Evolutionary conservation across 495 filamentous ascomycete genomes (phyloP).

Genomic region (Penicillium canescens): DNA sequence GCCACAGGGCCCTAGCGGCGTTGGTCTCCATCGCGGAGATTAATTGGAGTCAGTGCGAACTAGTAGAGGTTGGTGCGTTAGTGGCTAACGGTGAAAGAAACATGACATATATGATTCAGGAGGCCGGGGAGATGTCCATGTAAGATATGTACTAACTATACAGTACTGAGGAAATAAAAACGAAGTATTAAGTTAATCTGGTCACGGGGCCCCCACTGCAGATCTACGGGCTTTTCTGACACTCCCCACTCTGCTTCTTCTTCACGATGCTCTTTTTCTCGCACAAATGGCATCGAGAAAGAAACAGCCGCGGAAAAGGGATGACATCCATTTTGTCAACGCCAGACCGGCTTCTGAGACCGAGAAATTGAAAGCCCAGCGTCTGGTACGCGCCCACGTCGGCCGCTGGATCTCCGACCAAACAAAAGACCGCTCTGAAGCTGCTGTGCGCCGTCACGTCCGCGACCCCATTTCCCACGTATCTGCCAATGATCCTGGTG

Average conservation of each 20-base stretch:
- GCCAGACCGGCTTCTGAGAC: slow-evolving; percentile 37
- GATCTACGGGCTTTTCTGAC: not conserved
- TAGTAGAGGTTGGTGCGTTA: too few species aligned
- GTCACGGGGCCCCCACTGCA: not conserved
- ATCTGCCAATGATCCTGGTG: not conserved
- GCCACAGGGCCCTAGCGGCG: too few species aligned
- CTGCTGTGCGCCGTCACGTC: not conserved
- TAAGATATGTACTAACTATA: too few species aligned
- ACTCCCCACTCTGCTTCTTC: not conserved
- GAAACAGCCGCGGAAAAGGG: slow-evolving; percentile 25
- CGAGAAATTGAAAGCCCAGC: slow-evolving; percentile 32
- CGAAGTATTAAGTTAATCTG: too few species aligned
- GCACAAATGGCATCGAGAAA: slow-evolving; percentile 28
- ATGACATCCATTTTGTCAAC: slow-evolving; percentile 42
- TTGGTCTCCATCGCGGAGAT: too few species aligned
- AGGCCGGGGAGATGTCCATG: too few species aligned
- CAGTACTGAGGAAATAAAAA: too few species aligned
- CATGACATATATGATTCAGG: too few species aligned
- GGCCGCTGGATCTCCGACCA: slow-evolving; percentile 45
- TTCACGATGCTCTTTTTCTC: not conserved
- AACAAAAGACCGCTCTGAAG: slow-evolving; percentile 32
- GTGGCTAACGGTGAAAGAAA: too few species aligned
- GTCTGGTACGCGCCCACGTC: slow-evolving; percentile 41
- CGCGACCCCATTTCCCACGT: not conserved
- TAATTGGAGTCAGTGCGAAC: too few species aligned